Evolutionary conservation across 129 eudicot genomes (phyloP).

Genomic region (Lactuca saligna): DNA sequence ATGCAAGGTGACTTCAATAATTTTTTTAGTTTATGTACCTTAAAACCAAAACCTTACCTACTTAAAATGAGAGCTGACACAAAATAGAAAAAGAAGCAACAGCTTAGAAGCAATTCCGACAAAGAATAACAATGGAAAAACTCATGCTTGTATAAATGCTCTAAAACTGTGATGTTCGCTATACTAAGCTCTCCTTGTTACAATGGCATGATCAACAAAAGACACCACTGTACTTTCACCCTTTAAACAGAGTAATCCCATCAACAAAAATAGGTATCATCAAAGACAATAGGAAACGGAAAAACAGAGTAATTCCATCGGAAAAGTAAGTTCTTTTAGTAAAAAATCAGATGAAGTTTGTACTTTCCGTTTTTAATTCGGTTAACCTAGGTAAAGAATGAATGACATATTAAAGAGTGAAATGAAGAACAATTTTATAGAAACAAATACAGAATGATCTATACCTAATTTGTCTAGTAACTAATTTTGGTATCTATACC

Average conservation of each 20-base stretch:
- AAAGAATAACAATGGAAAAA: neutral
- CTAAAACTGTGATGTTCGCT: neutral
- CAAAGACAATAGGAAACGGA: neutral
- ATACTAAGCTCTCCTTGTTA: neutral
- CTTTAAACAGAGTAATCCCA: neutral
- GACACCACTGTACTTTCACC: no score
- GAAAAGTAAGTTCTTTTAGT: neutral
- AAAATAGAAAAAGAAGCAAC: neutral
- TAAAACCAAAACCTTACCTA: no score
- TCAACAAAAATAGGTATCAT: neutral
- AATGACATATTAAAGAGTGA: neutral
- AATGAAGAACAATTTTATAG: neutral
- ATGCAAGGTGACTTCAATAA: no score
- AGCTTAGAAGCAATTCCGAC: neutral
- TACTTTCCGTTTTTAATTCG: neutral
- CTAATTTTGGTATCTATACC: conserved; percentile 3
- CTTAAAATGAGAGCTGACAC: no score
- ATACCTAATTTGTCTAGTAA: conserved; percentile 1
- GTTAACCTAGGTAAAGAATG: no score
- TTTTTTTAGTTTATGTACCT: no score
- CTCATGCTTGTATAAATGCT: neutral
- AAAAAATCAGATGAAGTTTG: neutral
- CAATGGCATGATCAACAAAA: neutral
- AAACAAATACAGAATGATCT: neutral
- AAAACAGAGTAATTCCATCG: neutral